Evolutionary conservation across 371 early-diverging fungal species (phyloP), one percentile per base, ranked within the genome.

Genomic region (Mucor ambiguus): DNA sequence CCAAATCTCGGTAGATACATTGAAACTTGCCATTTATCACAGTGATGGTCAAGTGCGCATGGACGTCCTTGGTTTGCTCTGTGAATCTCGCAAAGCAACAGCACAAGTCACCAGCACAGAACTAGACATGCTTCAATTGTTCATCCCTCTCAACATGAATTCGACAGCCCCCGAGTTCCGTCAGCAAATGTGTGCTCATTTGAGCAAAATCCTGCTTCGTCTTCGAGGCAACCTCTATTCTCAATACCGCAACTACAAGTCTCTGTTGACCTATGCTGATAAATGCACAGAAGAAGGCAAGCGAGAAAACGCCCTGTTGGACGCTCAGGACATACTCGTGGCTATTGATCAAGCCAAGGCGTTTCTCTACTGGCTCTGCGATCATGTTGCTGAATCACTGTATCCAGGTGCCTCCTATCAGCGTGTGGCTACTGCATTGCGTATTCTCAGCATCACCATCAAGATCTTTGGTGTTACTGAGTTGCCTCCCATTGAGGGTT

Each of bases 11-110:
- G 66, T 74, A 3, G 63, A 74, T 24, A 78, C 71, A 1, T 70
- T 89, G 20, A 79, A 80, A 28, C 70, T 79, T 6, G 91, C 94
- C 6, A 87, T 92, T 57, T 78, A 85, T 59, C 93, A 94, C 64
- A 81, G 83, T 1, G 94, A 93, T 67, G 73, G 77, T 43, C 86
- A 88, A 32, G 87, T 95, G n/a, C 89, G 96, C 9, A 79, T 89
- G 29, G 95, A 96, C 63, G 89, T 90, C 0, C 77, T 95, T 48
- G 93, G 92, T 5, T 77, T 96, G 4, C 71, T 95, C 11, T 92
- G 94, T 67, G 93, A 93, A 61, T 86, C 93, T 0, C 81, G 87
- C 38, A 88, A 90, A 37, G 81, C 86, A 4, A 87, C 89, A 0
- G 81, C 88, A 9, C 82, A 82, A n/a, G 78, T 90, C 6, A 85